Percentiles rank a stretch among this genome's conserved stretches.
phyloP scores from a whole-genome alignment of 768 basidiomycete genomes.

The Trametes cingulata region DNA sequence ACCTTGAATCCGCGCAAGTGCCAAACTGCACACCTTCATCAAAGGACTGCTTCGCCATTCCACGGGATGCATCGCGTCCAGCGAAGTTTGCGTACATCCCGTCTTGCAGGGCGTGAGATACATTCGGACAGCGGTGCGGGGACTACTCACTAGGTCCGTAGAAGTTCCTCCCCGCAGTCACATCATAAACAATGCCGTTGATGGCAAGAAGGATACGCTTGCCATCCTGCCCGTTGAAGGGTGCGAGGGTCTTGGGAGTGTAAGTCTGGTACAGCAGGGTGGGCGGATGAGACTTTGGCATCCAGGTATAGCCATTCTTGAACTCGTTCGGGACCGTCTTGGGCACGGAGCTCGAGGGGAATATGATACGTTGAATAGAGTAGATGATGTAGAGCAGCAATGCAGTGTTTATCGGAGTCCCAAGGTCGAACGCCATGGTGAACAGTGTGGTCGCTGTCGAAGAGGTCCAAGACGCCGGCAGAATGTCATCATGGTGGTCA shows the following conservation, averaged over 20 bases:
- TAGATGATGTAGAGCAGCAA: slow-evolving; percentile 79
- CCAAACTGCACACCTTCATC: slow-evolving; percentile 62
- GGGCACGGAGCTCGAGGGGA: slow-evolving; percentile 60
- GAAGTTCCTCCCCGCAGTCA: slow-evolving; percentile 84
- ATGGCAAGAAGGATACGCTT: slow-evolving; percentile 86
- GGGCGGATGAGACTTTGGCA: slow-evolving; percentile 80
- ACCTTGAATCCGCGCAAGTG: background rate
- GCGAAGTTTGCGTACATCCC: slow-evolving; percentile 99
- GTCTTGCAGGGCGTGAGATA: slow-evolving; percentile 44
- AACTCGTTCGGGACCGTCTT: slow-evolving; percentile 63
- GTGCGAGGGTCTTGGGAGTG: slow-evolving; percentile 73
- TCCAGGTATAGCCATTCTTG: slow-evolving; percentile 88
- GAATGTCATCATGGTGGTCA: background rate
- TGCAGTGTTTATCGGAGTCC: slow-evolving; percentile 79
- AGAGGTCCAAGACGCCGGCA: background rate
- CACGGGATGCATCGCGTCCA: slow-evolving; percentile 91
- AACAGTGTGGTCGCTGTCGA: background rate
- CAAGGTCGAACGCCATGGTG: slow-evolving; percentile 45
- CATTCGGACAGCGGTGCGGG: background rate
- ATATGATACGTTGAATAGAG: slow-evolving; percentile 69
- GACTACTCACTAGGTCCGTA: slow-evolving; percentile 84
- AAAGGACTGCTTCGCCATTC: slow-evolving; percentile 98
- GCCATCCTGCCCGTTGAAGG: slow-evolving; percentile 63
- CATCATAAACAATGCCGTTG: slow-evolving; percentile 88
- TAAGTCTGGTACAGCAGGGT: slow-evolving; percentile 76